Conservation (phyloP, 2,329 filamentous ascomycete genomes). For the Fusarium sp. region DNA sequence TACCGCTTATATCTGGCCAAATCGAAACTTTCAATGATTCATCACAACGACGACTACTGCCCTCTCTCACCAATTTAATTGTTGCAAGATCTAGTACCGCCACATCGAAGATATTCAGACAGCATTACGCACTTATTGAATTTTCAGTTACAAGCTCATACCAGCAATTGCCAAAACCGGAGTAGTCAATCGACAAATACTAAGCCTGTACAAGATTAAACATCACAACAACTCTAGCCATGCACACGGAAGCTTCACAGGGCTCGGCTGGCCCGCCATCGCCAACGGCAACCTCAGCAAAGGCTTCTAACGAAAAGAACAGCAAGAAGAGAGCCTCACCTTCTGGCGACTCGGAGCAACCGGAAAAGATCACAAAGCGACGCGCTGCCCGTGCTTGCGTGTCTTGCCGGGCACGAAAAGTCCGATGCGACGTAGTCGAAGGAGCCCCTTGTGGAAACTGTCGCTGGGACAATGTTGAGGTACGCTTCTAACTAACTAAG, state of each 20-base stretch:
- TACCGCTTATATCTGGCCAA: conserved; percentile 24
- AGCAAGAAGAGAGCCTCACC: conserved; percentile 49
- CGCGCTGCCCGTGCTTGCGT: conserved; percentile 92
- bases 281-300: conserved; percentile 42
- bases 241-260: conserved; percentile 35
- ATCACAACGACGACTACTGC: conserved; percentile 4
- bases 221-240: conserved; percentile 27
- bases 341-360: conserved; percentile 42
- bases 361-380: conserved; percentile 72
- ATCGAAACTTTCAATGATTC: conserved; percentile 31
- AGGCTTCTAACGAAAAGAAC: conserved; percentile 42
- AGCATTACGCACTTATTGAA: neutral
- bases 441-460: conserved; percentile 89
- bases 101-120: conserved; percentile 4
- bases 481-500: conserved; percentile 35
- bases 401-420: conserved; percentile 87
- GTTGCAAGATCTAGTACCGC: neutral
- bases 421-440: conserved; percentile 93
- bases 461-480: conserved; percentile 78
- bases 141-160: neutral
- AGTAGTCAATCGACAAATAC: neutral
- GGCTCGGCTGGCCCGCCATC: conserved; percentile 42
- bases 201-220: neutral
- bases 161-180: neutral
- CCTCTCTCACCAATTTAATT: neutral